These are phyloP conservation scores for Clonostachys rosea DNA, from an alignment of 2,329 filamentous ascomycete species.

Conservation along the genomic window DNA sequence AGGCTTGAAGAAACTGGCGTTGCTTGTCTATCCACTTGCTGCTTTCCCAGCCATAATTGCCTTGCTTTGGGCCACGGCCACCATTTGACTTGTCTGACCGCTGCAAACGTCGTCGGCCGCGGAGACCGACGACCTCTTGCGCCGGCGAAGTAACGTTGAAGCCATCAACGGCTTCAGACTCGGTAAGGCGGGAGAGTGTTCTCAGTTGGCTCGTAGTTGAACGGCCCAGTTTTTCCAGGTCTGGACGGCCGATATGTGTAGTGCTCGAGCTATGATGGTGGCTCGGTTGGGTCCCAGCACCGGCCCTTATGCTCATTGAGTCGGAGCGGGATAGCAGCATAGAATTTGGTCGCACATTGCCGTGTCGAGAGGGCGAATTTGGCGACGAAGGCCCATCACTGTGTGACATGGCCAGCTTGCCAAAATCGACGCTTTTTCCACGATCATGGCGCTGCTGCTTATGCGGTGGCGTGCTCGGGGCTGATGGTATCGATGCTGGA, in stretches of 20 bases:
- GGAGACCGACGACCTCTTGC: conserved; percentile 83
- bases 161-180: conserved; percentile 70
- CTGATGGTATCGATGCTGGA: conserved; percentile 28
- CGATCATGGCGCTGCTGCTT: conserved; percentile 38
- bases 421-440: conserved; percentile 61
- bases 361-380: conserved; percentile 31
- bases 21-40: conserved; percentile 99
- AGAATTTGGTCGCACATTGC: conserved; percentile 49
- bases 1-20: conserved; percentile 90
- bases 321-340: conserved; percentile 58
- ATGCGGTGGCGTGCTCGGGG: conserved; percentile 11
- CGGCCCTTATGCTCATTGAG: conserved; percentile 32
- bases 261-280: conserved; percentile 21
- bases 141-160: conserved; percentile 73
- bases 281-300: conserved; percentile 18
- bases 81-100: conserved; percentile 53
- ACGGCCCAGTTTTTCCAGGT: conserved; percentile 77
- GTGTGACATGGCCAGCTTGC: conserved; percentile 46
- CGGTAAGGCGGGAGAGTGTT: conserved; percentile 77
- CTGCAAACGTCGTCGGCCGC: conserved; percentile 79
- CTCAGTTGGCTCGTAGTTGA: conserved; percentile 88
- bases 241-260: conserved; percentile 56
- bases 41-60: conserved; percentile 68
- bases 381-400: conserved; percentile 33
- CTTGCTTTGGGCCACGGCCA: conserved; percentile 38